Percentiles rank a stretch among this genome's conserved stretches.
Evolutionary conservation across 495 filamentous ascomycete genomes (phyloP).

Genomic region (Penicillium riverlandense): DNA sequence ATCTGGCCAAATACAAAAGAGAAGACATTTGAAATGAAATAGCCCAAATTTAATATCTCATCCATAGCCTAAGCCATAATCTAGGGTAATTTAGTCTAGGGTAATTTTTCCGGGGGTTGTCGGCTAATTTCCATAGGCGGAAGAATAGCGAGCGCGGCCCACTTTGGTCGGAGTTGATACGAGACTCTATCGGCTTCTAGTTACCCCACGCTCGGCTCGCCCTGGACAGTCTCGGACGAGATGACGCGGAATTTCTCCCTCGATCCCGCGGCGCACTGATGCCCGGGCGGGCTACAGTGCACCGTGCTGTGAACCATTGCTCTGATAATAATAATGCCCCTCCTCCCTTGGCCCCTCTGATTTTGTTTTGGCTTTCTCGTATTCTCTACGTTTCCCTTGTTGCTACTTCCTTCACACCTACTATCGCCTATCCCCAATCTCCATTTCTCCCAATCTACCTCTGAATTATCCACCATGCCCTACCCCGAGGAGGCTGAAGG

Average conservation of each 20-base stretch:
- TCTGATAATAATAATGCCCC: background rate
- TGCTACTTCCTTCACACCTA: background rate
- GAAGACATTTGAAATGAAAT: background rate
- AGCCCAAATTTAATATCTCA: background rate
- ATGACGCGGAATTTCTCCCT: background rate
- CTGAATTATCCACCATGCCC: constrained; percentile 42
- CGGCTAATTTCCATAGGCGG: constrained; percentile 4
- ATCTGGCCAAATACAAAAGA: background rate
- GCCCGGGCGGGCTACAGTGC: no score
- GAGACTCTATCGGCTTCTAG: background rate
- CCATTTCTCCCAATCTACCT: background rate
- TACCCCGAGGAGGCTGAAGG: constrained; percentile 74
- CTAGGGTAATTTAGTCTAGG: no score
- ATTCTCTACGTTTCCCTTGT: background rate
- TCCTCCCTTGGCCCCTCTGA: constrained; percentile 1
- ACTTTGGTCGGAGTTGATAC: constrained; percentile 9
- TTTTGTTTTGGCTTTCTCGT: background rate
- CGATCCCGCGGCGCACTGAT: background rate
- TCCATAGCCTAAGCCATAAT: no score
- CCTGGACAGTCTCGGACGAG: no score
- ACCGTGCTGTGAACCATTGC: no score
- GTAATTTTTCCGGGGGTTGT: no score
- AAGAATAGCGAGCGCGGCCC: constrained; percentile 1
- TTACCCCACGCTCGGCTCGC: no score
- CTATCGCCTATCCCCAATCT: background rate